These are phyloP conservation scores for Colletotrichum costaricense DNA, from an alignment of 2,329 filamentous ascomycete genomes.

Conservation along the genomic window DNA sequence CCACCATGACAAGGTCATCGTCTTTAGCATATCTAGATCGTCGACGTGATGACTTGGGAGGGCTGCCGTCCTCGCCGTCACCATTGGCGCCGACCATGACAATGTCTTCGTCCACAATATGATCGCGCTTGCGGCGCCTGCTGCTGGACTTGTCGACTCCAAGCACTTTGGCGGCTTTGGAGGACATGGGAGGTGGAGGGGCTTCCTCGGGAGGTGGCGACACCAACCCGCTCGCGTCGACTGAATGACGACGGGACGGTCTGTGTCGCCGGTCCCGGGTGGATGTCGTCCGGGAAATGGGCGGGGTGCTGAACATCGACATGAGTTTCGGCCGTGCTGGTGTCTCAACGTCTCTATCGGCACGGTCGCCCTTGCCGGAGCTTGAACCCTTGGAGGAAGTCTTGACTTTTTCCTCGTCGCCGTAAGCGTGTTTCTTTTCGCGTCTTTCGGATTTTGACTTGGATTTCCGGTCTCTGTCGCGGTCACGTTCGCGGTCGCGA, in stretches of 20 bases:
- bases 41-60: slow-evolving; percentile 45
- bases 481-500: slow-evolving; percentile 44
- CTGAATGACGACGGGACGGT: slow-evolving; percentile 75
- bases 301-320: slow-evolving; percentile 76
- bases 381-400: slow-evolving; percentile 75
- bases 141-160: slow-evolving; percentile 62
- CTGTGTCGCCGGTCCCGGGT: slow-evolving; percentile 72
- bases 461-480: slow-evolving; percentile 47
- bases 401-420: slow-evolving; percentile 71
- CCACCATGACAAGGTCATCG: slow-evolving; percentile 53
- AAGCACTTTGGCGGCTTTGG: slow-evolving; percentile 84
- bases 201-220: slow-evolving; percentile 80
- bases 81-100: slow-evolving; percentile 51
- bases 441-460: slow-evolving; percentile 76
- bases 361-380: slow-evolving; percentile 75
- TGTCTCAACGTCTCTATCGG: slow-evolving; percentile 55
- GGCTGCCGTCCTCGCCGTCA: slow-evolving; percentile 31
- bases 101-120: slow-evolving; percentile 61
- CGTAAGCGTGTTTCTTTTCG: slow-evolving; percentile 55
- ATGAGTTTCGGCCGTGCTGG: slow-evolving; percentile 66
- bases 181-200: slow-evolving; percentile 70
- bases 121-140: slow-evolving; percentile 45
- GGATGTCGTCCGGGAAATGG: slow-evolving; percentile 76
- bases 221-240: slow-evolving; percentile 73
- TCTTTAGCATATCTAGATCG: slow-evolving; percentile 48